phyloP scores from a whole-genome alignment of 1,139 yeast species.

The Lodderomyces jiufengensis region DNA sequence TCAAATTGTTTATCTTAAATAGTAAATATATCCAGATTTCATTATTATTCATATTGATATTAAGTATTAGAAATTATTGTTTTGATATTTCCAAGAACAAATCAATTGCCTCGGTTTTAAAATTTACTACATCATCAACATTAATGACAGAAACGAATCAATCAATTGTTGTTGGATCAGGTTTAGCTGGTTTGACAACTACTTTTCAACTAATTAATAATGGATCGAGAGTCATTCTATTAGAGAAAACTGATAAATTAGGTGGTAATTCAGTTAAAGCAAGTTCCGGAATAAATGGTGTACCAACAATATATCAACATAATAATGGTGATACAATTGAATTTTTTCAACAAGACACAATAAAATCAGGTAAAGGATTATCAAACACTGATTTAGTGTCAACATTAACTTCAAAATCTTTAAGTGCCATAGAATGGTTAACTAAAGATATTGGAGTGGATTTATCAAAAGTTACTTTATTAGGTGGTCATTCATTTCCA shows the following conservation, averaged over 20 bases:
- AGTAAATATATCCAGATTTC: no score
- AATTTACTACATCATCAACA: no score
- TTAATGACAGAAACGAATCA: background rate
- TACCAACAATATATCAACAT: conserved; percentile 28
- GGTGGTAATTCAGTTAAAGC: conserved; percentile 42
- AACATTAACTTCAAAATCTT: conserved; percentile 24
- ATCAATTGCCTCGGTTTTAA: no score
- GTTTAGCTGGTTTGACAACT: conserved; percentile 37
- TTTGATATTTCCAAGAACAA: no score
- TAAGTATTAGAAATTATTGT: no score
- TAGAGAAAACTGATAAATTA: conserved; percentile 28
- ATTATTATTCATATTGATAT: no score
- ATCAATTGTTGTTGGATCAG: conserved; percentile 32
- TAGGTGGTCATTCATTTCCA: conserved; percentile 38
- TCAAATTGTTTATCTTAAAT: no score
- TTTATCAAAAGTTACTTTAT: conserved; percentile 24
- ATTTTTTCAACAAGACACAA: conserved; percentile 26
- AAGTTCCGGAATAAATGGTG: conserved; percentile 41
- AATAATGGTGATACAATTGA: conserved; percentile 22
- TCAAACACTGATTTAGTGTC: conserved; percentile 23
- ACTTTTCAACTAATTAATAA: conserved; percentile 23
- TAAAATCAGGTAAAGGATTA: conserved; percentile 30
- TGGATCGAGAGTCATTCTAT: conserved; percentile 20
- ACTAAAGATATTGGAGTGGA: conserved; percentile 23
- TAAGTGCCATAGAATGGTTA: conserved; percentile 32